Conservation (phyloP, 2,329 filamentous ascomycete genomes). For the Claviceps quebecensis region DNA sequence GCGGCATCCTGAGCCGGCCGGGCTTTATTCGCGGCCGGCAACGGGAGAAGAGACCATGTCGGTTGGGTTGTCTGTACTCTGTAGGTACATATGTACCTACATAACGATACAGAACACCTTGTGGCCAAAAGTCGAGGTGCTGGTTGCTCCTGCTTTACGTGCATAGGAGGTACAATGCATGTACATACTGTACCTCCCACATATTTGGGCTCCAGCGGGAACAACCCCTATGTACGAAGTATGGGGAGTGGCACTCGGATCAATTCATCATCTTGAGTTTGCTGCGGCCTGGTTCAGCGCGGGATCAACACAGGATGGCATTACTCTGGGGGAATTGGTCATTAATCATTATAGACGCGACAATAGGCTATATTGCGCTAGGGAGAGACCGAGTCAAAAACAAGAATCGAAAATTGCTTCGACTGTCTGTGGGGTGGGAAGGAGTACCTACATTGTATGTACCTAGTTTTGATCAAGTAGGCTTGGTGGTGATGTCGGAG, state of each 20-base stretch:
- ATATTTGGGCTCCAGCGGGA: neutral
- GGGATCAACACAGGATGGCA: neutral
- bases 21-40: neutral
- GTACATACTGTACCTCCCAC: no score
- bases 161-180: no score
- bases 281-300: neutral
- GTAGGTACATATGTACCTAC: no score
- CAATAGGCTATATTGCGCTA: neutral
- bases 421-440: neutral
- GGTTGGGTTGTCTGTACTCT: neutral
- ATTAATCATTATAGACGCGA: neutral
- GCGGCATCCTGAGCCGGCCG: neutral
- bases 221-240: no score
- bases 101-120: neutral
- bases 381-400: neutral
- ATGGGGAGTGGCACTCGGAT: neutral
- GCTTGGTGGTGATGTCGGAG: neutral
- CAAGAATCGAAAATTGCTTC: neutral
- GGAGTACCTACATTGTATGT: neutral
- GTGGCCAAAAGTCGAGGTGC: neutral
- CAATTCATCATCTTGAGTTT: neutral
- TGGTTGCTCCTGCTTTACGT: neutral
- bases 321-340: neutral
- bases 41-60: neutral
- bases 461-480: neutral